A percentile compares a stretch with the other conserved stretches of the same genome.
Evolutionary conservation across 1,284 basidiomycete genomes (phyloP).

Genomic region (Moniliella sp.): DNA sequence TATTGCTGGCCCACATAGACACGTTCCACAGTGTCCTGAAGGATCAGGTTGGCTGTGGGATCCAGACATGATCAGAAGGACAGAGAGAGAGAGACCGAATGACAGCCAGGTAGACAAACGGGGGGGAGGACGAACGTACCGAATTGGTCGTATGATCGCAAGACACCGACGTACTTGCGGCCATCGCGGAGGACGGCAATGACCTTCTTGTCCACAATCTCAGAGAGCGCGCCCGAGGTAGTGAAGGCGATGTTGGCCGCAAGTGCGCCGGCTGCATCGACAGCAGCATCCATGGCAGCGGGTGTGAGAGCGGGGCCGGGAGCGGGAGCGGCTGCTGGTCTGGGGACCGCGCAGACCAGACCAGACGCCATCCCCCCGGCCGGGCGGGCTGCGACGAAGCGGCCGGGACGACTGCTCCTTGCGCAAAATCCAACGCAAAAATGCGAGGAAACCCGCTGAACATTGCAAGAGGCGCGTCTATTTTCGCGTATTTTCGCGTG

Average conservation of each 20-base stretch:
- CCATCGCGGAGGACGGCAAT: slow-evolving; percentile 87
- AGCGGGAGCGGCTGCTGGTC: too few relatives aligned
- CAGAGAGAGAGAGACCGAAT: background rate
- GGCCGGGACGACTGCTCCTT: too few relatives aligned
- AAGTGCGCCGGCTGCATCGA: slow-evolving; percentile 6
- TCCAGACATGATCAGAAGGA: background rate
- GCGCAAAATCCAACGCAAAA: too few relatives aligned
- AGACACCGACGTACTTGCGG: slow-evolving; percentile 77
- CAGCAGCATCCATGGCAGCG: too few relatives aligned
- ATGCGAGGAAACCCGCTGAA: too few relatives aligned
- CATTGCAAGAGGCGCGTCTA: too few relatives aligned
- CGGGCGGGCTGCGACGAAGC: too few relatives aligned
- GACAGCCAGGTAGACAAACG: background rate
- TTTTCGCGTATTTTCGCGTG: too few relatives aligned
- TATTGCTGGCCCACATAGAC: slow-evolving; percentile 46
- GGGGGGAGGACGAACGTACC: slow-evolving; percentile 45
- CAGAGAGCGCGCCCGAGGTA: slow-evolving; percentile 29
- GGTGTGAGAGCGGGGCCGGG: too few relatives aligned
- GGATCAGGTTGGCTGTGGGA: slow-evolving; percentile 63
- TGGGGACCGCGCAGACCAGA: too few relatives aligned
- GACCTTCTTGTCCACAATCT: slow-evolving; percentile 53
- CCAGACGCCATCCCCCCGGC: too few relatives aligned
- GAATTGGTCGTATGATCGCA: slow-evolving; percentile 95
- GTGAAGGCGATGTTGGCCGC: slow-evolving; percentile 30
- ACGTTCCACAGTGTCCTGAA: slow-evolving; percentile 44